phyloP scores from a whole-genome alignment of 352 stramenopile species.

The Phytophthora europaea region DNA sequence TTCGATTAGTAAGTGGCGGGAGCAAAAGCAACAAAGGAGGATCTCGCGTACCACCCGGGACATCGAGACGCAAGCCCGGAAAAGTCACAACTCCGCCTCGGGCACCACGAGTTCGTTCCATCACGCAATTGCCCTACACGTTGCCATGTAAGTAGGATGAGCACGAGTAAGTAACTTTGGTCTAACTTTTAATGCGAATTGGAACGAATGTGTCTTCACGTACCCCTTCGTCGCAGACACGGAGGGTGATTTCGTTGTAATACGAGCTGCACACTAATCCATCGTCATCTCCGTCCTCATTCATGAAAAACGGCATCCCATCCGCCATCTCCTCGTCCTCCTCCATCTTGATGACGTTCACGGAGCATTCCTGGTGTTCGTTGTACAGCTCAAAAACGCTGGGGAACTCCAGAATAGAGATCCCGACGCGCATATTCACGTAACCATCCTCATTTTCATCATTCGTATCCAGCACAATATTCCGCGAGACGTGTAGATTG shows the following conservation, averaged over 20 bases:
- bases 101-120: slow-evolving; percentile 63
- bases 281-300: slow-evolving; percentile 74
- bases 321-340: slow-evolving; percentile 77
- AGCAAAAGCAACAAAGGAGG: not conserved
- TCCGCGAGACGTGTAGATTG: slow-evolving; percentile 58
- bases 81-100: slow-evolving; percentile 67
- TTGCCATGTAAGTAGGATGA: not conserved
- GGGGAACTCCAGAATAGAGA: slow-evolving; percentile 79
- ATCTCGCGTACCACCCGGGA: slow-evolving; percentile 56
- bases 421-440: slow-evolving; percentile 66
- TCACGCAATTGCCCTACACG: slow-evolving; percentile 60
- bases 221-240: slow-evolving; percentile 65
- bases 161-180: slow-evolving; percentile 3
- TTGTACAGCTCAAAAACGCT: slow-evolving; percentile 76
- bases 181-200: not conserved
- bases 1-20: not conserved
- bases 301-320: slow-evolving; percentile 78
- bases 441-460: slow-evolving; percentile 77
- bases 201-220: slow-evolving; percentile 16
- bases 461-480: slow-evolving; percentile 73
- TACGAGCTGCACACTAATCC: slow-evolving; percentile 63
- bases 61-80: slow-evolving; percentile 67
- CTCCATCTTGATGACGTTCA: slow-evolving; percentile 81
- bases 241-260: slow-evolving; percentile 74
- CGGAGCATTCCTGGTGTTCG: slow-evolving; percentile 70